Base-by-base conservation (phyloP, 2,329 filamentous ascomycete genomes). In the Pyrenophora tritici-repentis region DNA sequence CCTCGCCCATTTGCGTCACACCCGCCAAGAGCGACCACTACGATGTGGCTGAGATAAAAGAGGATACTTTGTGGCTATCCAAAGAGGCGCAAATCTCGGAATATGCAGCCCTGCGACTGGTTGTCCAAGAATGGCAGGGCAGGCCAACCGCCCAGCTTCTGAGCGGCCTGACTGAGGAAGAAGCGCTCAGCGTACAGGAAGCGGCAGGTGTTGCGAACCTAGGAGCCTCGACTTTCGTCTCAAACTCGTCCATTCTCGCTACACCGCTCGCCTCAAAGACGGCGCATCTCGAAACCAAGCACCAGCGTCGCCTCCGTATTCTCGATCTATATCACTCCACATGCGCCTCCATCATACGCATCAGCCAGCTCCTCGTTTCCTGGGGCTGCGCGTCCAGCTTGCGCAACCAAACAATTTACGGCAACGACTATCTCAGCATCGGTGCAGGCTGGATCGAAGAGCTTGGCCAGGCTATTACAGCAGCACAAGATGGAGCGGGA, bases 61-160 rank as follows among this genome's bases (percentile, higher is more conserved):
- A 85, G 39, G 92, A 97, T 77, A 84, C 91, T 29, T 72, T 88
- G 61, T 97, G 92, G 91, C 78, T 99, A 56, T 92, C 90, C 73
- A 85, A 88, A 64, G 85, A 87, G 66, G 85, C 86, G 42, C 81
- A 84, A 37, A 85, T 97, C 59, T 91, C 94, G 72, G 86, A 97
- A 71, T 79, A 94, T 36, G 84, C 87, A 10, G 91, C 93, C 20
- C 79, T 99, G 65, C 85, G 94, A 53, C 80, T 96, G 36, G 87
- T 87, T 2, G 78, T 95, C 6, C 76, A 94, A 38, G 94, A 97
- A 79, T 89, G 88, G 80, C 93, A 97, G 75, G 84, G 83, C 58
- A 85, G 91, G 31, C 79, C 91, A n/a, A 80, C 84, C n/a, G 80
- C 81, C 38, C 86, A 91, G 62, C 81, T 97, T 1, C 79, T 86